phyloP scores from a whole-genome alignment of 2,329 filamentous ascomycete species.

The Aureobasidium sp. region DNA sequence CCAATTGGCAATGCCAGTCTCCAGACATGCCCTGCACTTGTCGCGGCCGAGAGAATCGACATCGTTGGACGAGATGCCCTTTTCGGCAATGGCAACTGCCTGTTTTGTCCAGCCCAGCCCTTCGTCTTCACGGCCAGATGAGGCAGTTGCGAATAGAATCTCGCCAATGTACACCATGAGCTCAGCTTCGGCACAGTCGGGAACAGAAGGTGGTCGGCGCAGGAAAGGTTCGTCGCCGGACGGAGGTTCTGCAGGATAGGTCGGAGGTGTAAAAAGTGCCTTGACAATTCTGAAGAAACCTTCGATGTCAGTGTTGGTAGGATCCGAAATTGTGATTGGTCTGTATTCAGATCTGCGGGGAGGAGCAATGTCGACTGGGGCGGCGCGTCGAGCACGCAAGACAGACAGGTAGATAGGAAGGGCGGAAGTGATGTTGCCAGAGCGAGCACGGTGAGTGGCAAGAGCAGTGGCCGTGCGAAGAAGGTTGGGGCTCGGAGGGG shows the following conservation, averaged over 20 bases:
- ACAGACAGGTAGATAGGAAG: conserved; percentile 81
- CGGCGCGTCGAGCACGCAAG: conserved; percentile 63
- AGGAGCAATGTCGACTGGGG: conserved; percentile 40
- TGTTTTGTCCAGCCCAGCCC: conserved; percentile 72
- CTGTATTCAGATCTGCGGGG: conserved; percentile 17
- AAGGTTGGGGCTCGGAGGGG: conserved; percentile 62
- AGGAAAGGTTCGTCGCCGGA: conserved; percentile 63
- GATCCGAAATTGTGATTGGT: neutral
- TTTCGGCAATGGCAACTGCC: conserved; percentile 12
- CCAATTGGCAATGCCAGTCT: conserved; percentile 75
- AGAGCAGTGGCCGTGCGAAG: conserved; percentile 68
- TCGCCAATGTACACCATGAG: conserved; percentile 89
- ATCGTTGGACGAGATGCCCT: neutral
- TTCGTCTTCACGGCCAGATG: conserved; percentile 50
- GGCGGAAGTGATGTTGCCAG: conserved; percentile 59
- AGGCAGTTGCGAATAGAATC: conserved; percentile 68
- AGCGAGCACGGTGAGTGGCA: conserved; percentile 68
- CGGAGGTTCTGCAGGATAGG: conserved; percentile 62
- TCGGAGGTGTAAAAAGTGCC: conserved; percentile 20
- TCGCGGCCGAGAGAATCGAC: conserved; percentile 38
- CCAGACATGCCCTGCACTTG: conserved; percentile 70
- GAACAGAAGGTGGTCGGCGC: conserved; percentile 52
- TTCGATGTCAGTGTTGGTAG: conserved; percentile 21
- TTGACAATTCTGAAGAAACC: conserved; percentile 30
- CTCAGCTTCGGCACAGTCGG: conserved; percentile 73